Percentiles rank a stretch among this genome's conserved stretches.
phyloP scores from a whole-genome alignment of 2,329 filamentous ascomycete species.

The Truncatella angustata region DNA sequence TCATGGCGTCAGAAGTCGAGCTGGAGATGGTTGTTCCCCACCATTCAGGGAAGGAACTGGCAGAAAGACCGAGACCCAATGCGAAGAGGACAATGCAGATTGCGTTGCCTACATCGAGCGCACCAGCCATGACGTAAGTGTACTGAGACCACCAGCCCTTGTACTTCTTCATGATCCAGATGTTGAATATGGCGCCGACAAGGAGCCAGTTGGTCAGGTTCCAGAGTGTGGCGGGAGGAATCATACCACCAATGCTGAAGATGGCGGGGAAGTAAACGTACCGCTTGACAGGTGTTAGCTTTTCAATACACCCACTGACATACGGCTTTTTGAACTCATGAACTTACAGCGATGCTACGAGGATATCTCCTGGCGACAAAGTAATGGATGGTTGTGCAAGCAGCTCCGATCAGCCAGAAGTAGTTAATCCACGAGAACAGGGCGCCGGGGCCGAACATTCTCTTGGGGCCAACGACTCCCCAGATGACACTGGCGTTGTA shows the following conservation, averaged over 20 bases:
- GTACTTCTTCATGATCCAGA: conserved; percentile 42
- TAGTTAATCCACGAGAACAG: background rate
- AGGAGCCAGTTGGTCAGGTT: conserved; percentile 50
- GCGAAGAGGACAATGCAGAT: conserved; percentile 51
- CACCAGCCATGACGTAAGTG: conserved; percentile 42
- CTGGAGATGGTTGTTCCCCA: no score
- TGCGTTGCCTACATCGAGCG: conserved; percentile 47
- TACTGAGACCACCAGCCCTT: conserved; percentile 15
- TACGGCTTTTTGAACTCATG: conserved; percentile 47
- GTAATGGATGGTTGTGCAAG: no score
- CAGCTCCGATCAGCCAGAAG: no score
- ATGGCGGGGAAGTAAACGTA: conserved; percentile 54
- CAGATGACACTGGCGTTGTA: conserved; percentile 59
- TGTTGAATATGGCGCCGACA: conserved; percentile 51
- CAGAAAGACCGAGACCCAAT: conserved; percentile 35
- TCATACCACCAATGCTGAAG: conserved; percentile 46
- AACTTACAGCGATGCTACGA: conserved; percentile 31
- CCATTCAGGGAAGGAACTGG: conserved; percentile 39
- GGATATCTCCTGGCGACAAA: background rate
- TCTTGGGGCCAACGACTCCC: conserved; percentile 57
- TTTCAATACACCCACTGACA: conserved; percentile 48
- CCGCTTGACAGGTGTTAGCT: no score
- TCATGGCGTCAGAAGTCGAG: no score
- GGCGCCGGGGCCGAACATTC: conserved; percentile 37
- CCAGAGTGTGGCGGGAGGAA: conserved; percentile 55